Percentiles rank a stretch among this genome's conserved stretches.
Conservation (phyloP, 2,329 filamentous ascomycete genomes). For the Corynespora cassiicola region DNA sequence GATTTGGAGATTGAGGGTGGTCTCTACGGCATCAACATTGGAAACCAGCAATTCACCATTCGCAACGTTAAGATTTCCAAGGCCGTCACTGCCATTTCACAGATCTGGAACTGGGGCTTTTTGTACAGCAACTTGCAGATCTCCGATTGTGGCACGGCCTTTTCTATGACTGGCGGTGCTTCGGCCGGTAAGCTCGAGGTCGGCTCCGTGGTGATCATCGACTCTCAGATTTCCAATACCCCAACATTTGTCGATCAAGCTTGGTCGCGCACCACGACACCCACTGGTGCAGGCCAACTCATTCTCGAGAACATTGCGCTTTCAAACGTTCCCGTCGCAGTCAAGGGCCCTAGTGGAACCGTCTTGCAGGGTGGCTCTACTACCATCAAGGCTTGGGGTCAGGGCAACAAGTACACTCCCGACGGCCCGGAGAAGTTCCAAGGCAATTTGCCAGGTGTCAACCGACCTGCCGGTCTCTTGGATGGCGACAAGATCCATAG, state of each 20-base stretch:
- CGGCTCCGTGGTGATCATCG: constrained; percentile 64
- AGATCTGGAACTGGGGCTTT: constrained; percentile 69
- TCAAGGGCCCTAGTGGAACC: constrained; percentile 35
- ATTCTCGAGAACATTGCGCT: constrained; percentile 62
- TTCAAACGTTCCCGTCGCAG: constrained; percentile 40
- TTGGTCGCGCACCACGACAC: constrained; percentile 43
- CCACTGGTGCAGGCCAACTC: constrained; percentile 57
- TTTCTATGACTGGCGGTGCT: constrained; percentile 55
- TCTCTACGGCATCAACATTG: constrained; percentile 49
- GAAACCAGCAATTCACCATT: constrained; percentile 64
- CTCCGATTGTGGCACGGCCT: constrained; percentile 60
- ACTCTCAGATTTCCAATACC: constrained; percentile 60
- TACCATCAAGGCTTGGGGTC: constrained; percentile 43
- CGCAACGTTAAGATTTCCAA: constrained; percentile 62
- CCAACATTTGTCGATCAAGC: constrained; percentile 54
- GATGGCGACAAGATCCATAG: constrained; percentile 56
- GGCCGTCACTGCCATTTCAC: constrained; percentile 60
- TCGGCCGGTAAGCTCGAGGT: constrained; percentile 44
- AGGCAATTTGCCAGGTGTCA: constrained; percentile 53
- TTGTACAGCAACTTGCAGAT: constrained; percentile 60
- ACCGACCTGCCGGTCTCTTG: constrained; percentile 56
- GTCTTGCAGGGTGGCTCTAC: constrained; percentile 40
- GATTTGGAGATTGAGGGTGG: constrained; percentile 55
- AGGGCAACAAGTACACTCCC: constrained; percentile 44
- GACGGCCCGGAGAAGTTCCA: constrained; percentile 55